Base-by-base conservation (phyloP, 805 yeast genomes). In the Candida manassasensis region DNA sequence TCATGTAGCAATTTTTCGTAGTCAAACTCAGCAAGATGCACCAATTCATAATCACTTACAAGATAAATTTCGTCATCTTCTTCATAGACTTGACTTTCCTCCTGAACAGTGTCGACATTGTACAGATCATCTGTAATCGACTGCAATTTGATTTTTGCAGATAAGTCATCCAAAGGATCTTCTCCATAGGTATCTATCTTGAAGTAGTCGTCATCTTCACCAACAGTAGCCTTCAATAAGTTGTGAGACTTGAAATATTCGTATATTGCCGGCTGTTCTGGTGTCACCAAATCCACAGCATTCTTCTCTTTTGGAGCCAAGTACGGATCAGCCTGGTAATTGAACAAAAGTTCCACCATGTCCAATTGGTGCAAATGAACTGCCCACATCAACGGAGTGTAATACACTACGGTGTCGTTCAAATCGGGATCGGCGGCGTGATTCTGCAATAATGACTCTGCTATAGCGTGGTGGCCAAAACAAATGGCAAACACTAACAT, bases 361-460 rank as follows among this genome's bases (percentile, higher is more conserved):
- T 70, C 67, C 39, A 72, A 55, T 36, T 76, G 75, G 36, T 77
- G 73, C 44, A 80, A 67, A 45, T 79, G 73, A 3, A 85, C 76
- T 0, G 94, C 89, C 95, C 95, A 86, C 93, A 84, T 85, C 29
- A 84, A 56, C 8, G 96, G 86, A 0, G 86, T 73, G 55, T 76
- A 79, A 2, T 73, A 67, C 16, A 73, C 52, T 15, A 75, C 37
- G 2, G 67, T 59, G 45, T 81, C 89, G 6, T 56, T 48, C 24
- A 61, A 45, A 46, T 79, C 79, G 6, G 75, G 67, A 45, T 75
- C 77, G 4, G 65, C 74, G 10, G 55, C 48, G 28, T 67, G 61
- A 17, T 58, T 55, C 15, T 64, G 45, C 14, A 80, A 52, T 1
- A 78, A 49, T 11, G 50, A 37, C 28, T 79, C 81, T 2, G 71